Evolutionary conservation across 768 basidiomycete species (phyloP).

Genomic region (Boletus rubescentipes): DNA sequence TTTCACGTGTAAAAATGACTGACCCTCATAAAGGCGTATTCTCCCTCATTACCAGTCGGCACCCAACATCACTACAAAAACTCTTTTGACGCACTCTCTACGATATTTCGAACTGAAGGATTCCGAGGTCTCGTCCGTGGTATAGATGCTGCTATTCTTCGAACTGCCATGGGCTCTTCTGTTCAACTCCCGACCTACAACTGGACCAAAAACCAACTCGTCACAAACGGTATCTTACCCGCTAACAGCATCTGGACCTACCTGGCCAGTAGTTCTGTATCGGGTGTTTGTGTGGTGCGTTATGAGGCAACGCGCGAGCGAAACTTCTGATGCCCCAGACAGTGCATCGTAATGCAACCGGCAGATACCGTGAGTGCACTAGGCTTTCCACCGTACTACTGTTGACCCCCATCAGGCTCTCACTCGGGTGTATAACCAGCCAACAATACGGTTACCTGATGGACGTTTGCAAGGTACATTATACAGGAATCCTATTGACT

Average conservation of each 20-base stretch:
- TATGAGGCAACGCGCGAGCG: background rate
- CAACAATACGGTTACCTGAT: slow-evolving; percentile 66
- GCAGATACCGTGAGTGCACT: slow-evolving; percentile 73
- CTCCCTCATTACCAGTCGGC: slow-evolving; percentile 90
- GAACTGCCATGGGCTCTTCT: slow-evolving; percentile 94
- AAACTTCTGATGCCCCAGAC: background rate
- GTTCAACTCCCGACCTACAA: slow-evolving; percentile 97
- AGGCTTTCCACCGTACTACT: background rate
- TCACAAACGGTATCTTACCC: slow-evolving; percentile 63
- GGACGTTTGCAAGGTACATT: slow-evolving; percentile 72
- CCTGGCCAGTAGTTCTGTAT: slow-evolving; percentile 82
- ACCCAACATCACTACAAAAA: slow-evolving; percentile 90
- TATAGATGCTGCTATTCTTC: slow-evolving; percentile 88
- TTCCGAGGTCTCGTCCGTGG: slow-evolving; percentile 82
- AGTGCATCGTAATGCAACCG: slow-evolving; percentile 94
- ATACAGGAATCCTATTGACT: slow-evolving; percentile 93
- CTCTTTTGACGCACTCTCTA: slow-evolving; percentile 76
- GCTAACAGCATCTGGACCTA: slow-evolving; percentile 85
- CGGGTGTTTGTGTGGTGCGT: slow-evolving; percentile 89
- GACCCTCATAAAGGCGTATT: slow-evolving; percentile 68
- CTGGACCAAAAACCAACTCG: slow-evolving; percentile 82
- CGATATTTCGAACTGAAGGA: slow-evolving; percentile 78
- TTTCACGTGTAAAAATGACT: background rate
- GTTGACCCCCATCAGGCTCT: slow-evolving; percentile 52
- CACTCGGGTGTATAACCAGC: slow-evolving; percentile 96